Conservation (phyloP, 164 flowering plant species). For the Vitis riparia region DNA sequence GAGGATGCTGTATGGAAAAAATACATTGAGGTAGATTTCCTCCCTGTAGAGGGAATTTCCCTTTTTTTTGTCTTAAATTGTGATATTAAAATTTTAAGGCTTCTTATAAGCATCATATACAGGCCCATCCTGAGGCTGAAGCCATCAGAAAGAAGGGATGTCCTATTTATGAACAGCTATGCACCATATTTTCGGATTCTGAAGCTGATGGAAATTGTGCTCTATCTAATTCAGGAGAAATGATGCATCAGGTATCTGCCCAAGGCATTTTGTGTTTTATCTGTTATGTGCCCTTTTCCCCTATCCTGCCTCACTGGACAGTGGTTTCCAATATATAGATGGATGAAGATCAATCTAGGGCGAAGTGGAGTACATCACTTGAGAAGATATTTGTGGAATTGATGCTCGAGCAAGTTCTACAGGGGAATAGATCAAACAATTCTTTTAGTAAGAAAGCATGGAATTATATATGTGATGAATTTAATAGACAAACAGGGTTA, state of each 20-base stretch:
- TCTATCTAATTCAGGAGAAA: not conserved
- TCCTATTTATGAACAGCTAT: constrained; percentile 1
- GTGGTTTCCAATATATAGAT: not conserved
- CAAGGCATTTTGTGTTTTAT: not conserved
- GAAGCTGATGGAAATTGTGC: not conserved
- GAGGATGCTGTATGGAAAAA: constrained; percentile 1
- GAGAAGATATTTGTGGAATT: not conserved
- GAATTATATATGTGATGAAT: not conserved
- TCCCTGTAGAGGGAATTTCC: not conserved
- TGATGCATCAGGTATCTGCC: not conserved
- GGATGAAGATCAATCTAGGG: constrained; percentile 1
- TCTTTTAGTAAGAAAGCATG: not conserved
- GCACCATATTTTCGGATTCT: not conserved
- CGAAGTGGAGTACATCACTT: not conserved
- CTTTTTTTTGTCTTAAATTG: not conserved
- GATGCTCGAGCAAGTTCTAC: not conserved
- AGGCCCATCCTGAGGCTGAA: not conserved
- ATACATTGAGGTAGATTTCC: constrained; percentile 2
- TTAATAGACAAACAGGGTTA: not conserved
- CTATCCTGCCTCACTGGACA: not conserved
- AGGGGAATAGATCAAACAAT: constrained; percentile 3
- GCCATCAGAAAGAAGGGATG: constrained; percentile 2
- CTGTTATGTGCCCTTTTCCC: not conserved
- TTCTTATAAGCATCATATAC: not conserved
- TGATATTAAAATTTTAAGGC: not conserved